A percentile compares a stretch with the other conserved stretches of the same genome.
phyloP scores from a whole-genome alignment of 2,329 filamentous ascomycete genomes.

The Aspergillus carbonarius region DNA sequence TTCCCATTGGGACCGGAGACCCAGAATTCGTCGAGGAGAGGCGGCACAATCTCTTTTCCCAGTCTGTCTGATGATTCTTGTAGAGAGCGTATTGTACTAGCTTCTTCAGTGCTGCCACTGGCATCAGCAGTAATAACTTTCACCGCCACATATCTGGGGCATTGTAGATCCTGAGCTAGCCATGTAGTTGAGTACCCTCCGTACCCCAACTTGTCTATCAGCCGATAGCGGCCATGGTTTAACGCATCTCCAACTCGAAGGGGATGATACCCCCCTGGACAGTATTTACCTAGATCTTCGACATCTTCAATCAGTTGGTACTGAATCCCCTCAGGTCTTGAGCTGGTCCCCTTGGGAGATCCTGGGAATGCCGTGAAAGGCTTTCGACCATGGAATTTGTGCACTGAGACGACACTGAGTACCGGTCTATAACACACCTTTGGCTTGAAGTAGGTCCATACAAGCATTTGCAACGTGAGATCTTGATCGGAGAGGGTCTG shows the following conservation, averaged over 20 bases:
- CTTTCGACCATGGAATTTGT: constrained; percentile 4
- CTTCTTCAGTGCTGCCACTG: constrained; percentile 6
- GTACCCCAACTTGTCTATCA: constrained; percentile 18
- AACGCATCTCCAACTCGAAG: constrained; percentile 10
- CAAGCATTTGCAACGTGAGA: constrained; percentile 3
- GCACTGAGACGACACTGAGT: background rate
- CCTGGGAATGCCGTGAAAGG: constrained; percentile 4
- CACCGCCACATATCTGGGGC: constrained; percentile 32
- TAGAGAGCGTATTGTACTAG: constrained; percentile 14
- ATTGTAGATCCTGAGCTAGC: constrained; percentile 32
- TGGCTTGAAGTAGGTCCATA: background rate
- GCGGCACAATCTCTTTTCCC: constrained; percentile 16
- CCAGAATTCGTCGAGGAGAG: constrained; percentile 28
- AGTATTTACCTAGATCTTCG: constrained; percentile 15
- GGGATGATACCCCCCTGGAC: constrained; percentile 4
- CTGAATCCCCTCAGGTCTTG: constrained; percentile 6
- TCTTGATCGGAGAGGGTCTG: too few relatives aligned
- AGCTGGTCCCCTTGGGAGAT: constrained; percentile 4
- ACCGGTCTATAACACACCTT: background rate
- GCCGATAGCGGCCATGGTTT: constrained; percentile 12
- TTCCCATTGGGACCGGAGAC: constrained; percentile 23
- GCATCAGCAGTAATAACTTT: constrained; percentile 34
- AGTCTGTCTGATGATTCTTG: background rate
- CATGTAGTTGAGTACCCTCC: constrained; percentile 33
- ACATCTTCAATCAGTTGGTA: constrained; percentile 23